phyloP scores from a whole-genome alignment of 352 stramenopile genomes.

The Lagenidium giganteum region DNA sequence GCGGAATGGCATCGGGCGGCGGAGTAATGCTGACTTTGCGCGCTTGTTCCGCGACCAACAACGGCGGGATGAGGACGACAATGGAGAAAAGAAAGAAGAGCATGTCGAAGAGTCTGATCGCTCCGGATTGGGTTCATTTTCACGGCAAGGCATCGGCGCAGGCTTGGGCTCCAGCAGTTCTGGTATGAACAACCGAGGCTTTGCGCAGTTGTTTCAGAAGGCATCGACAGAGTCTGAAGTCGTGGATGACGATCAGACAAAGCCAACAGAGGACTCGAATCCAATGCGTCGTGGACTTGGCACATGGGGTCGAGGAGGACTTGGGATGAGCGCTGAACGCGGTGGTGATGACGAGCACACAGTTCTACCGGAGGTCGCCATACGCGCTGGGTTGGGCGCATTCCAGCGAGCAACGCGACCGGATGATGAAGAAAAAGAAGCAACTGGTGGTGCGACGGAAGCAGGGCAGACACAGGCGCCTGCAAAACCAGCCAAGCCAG shows the following conservation, averaged over 20 bases:
- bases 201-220: too few species aligned
- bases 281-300: too few species aligned
- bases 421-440: constrained; percentile 12
- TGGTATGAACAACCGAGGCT: neutral
- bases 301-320: too few species aligned
- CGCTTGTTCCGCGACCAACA: constrained; percentile 56
- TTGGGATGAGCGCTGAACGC: constrained; percentile 12
- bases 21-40: constrained; percentile 79
- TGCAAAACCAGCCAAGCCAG: constrained; percentile 9
- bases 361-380: too few species aligned
- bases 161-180: neutral
- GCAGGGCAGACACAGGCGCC: constrained; percentile 7
- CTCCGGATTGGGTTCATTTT: neutral
- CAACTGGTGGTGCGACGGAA: neutral
- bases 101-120: constrained; percentile 3
- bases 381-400: too few species aligned
- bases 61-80: constrained; percentile 7
- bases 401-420: constrained; percentile 18
- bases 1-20: constrained; percentile 7
- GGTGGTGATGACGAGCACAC: too few species aligned
- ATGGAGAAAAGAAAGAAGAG: constrained; percentile 9
- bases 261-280: neutral
- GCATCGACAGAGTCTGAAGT: constrained; percentile 2
- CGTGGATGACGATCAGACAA: constrained; percentile 1
- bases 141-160: too few species aligned